Evolutionary conservation across 225 moss, liverwort and hornwort species (phyloP), one percentile per base, ranked within the genome.

Genomic region (Anthoceros angustus): DNA sequence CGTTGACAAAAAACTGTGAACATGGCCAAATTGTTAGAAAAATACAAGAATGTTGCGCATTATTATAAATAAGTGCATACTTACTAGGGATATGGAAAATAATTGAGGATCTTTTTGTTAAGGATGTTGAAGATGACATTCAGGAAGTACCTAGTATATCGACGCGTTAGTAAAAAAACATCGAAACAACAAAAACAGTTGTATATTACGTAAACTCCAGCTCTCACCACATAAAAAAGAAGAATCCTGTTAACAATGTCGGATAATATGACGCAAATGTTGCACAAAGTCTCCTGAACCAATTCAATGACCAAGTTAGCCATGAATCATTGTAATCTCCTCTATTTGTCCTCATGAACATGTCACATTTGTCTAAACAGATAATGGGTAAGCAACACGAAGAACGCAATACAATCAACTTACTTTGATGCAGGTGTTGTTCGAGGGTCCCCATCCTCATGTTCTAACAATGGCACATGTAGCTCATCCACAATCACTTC

Each of bases 31-130:
- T 2, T 46, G 45, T 46, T 11, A 46, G 12, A 46, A 46, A 46
- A 46, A 6, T 16, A 16, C 45, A 46, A 46, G 45, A 46, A 46
- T 2, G 16, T 46, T 46, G 16, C 5, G 12, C 16, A 43, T 46
- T 10, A 46, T 5, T 46, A 6, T 0, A 46, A 46, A 46, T 46
- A 32, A 9, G 26, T 40, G 48, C 21, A 21, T 21, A 80, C 86
- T 78, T 66, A 86, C 86, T 98, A 98, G 25, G 98, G 98, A 77
- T 65, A 98, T 18, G 98, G 98, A 66, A 98, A 98, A 69, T 98
- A 98, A 70, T 98, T 98, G 84, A 92, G 92, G 65, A 98, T 73
- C 81, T 98, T 89, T 83, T 98, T 98, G 81, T 98, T 98, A 85
- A 98, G 6, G 66, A 98, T 98, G 74, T 98, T 98, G 73, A 98